Evolutionary conservation across 129 eudicot species (phyloP).

Genomic region (Apium graveolens): DNA sequence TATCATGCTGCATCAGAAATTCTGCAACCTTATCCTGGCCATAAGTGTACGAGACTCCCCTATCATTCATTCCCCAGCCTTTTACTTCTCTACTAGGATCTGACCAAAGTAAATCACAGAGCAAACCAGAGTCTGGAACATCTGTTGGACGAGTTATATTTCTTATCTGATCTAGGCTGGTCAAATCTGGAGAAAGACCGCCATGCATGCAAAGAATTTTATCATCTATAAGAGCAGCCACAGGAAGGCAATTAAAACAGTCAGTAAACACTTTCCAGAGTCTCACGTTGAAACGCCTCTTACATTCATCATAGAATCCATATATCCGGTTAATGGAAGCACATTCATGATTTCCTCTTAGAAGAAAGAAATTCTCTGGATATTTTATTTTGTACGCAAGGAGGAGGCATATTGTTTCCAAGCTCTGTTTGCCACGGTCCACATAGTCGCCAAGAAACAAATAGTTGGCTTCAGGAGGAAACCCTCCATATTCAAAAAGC

Average conservation of each 20-base stretch:
- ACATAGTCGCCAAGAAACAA: constrained; percentile 72
- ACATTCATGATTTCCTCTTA: constrained; percentile 76
- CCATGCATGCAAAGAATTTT: constrained; percentile 85
- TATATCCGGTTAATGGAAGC: constrained; percentile 74
- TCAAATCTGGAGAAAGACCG: constrained; percentile 73
- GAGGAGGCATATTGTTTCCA: constrained; percentile 70
- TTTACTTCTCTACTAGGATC: constrained; percentile 65
- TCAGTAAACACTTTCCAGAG: constrained; percentile 68
- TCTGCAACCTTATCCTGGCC: constrained; percentile 71
- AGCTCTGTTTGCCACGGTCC: constrained; percentile 76
- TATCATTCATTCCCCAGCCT: constrained; percentile 82
- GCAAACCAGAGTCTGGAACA: constrained; percentile 77
- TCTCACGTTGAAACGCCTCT: constrained; percentile 72
- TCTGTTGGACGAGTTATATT: constrained; percentile 66
- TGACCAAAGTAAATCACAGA: constrained; percentile 78
- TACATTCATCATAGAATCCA: constrained; percentile 80
- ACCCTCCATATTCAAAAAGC: constrained; percentile 72
- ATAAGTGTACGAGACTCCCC: constrained; percentile 74
- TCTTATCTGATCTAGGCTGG: constrained; percentile 58
- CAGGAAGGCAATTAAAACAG: constrained; percentile 78
- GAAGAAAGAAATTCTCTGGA: constrained; percentile 70
- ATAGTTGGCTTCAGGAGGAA: constrained; percentile 71
- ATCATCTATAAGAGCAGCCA: constrained; percentile 76
- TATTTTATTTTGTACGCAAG: constrained; percentile 74
- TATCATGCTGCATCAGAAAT: constrained; percentile 67